Evolutionary conservation across 2,329 filamentous ascomycete species (phyloP).

Genomic region (Sporothrix inflata): DNA sequence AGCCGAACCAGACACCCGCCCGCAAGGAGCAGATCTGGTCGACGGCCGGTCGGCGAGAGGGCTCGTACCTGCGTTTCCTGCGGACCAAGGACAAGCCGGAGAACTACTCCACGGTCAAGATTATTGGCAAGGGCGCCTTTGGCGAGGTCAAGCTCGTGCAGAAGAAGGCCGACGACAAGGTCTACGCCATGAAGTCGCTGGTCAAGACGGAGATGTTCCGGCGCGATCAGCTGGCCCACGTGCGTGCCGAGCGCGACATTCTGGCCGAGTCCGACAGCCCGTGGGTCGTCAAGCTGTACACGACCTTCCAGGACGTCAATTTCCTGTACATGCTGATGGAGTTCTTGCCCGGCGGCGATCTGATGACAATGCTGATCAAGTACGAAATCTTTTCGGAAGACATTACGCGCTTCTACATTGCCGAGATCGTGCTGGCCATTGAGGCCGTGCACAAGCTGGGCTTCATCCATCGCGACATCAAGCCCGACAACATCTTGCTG

Average conservation of each 20-base stretch:
- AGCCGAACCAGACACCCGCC: constrained; percentile 72
- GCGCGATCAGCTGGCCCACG: constrained; percentile 96
- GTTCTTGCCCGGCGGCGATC: constrained; percentile 93
- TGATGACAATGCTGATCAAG: constrained; percentile 99
- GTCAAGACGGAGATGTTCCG: constrained; percentile 99
- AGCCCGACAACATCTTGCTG: constrained; percentile 96
- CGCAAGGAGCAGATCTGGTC: constrained; percentile 85
- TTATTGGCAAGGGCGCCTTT: constrained; percentile 98
- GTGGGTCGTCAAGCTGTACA: constrained; percentile 98
- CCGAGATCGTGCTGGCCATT: constrained; percentile 96
- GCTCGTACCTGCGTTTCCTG: constrained; percentile 89
- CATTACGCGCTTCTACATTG: constrained; percentile 98
- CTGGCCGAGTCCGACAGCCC: constrained; percentile 98
- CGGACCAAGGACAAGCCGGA: constrained; percentile 90
- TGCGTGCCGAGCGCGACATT: constrained; percentile 96
- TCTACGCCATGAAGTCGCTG: constrained; percentile 97
- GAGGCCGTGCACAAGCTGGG: constrained; percentile 97
- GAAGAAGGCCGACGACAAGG: constrained; percentile 93
- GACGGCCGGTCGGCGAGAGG: constrained; percentile 83
- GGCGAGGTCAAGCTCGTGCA: constrained; percentile 98
- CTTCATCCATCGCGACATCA: constrained; percentile 99
- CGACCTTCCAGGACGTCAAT: constrained; percentile 94
- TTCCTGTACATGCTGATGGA: constrained; percentile 99
- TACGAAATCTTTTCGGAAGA: constrained; percentile 99
- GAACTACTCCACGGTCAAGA: constrained; percentile 95